Evolutionary conservation across 768 basidiomycete species (phyloP).

Genomic region (Trichaptum fuscoviolaceum): DNA sequence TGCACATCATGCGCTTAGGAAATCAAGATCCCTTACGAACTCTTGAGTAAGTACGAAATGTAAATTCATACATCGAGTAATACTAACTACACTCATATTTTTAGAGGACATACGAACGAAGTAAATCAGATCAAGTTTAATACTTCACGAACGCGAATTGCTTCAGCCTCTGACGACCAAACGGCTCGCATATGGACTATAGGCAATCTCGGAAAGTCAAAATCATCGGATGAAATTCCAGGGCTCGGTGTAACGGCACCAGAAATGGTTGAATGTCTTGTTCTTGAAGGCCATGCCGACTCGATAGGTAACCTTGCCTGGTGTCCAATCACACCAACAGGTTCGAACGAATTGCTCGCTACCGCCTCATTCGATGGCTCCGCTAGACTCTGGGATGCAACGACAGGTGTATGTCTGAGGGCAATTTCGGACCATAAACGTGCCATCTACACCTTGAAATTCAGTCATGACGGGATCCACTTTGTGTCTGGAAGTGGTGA

Average conservation of each 20-base stretch:
- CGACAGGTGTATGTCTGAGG: slow-evolving; percentile 24
- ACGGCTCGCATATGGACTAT: slow-evolving; percentile 76
- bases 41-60: slow-evolving; percentile 43
- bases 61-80: background rate
- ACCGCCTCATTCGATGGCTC: slow-evolving; percentile 81
- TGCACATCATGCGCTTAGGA: slow-evolving; percentile 57
- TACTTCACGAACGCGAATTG: slow-evolving; percentile 56
- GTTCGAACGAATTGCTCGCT: slow-evolving; percentile 57
- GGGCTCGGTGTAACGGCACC: slow-evolving; percentile 30
- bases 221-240: slow-evolving; percentile 7
- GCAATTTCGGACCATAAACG: slow-evolving; percentile 66
- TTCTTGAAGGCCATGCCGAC: slow-evolving; percentile 60
- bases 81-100: slow-evolving; percentile 12
- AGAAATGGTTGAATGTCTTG: slow-evolving; percentile 27
- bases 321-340: slow-evolving; percentile 50
- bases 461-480: slow-evolving; percentile 68
- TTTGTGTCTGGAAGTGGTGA: slow-evolving; percentile 79
- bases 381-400: slow-evolving; percentile 48
- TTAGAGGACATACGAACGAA: slow-evolving; percentile 69
- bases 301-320: slow-evolving; percentile 64
- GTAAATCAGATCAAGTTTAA: slow-evolving; percentile 76
- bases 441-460: slow-evolving; percentile 67
- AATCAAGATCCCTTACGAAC: slow-evolving; percentile 50
- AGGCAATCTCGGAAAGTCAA: slow-evolving; percentile 33
- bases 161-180: slow-evolving; percentile 78